Evolutionary conservation across 2,329 filamentous ascomycete genomes (phyloP).

Genomic region (Xylariaceae sp.): DNA sequence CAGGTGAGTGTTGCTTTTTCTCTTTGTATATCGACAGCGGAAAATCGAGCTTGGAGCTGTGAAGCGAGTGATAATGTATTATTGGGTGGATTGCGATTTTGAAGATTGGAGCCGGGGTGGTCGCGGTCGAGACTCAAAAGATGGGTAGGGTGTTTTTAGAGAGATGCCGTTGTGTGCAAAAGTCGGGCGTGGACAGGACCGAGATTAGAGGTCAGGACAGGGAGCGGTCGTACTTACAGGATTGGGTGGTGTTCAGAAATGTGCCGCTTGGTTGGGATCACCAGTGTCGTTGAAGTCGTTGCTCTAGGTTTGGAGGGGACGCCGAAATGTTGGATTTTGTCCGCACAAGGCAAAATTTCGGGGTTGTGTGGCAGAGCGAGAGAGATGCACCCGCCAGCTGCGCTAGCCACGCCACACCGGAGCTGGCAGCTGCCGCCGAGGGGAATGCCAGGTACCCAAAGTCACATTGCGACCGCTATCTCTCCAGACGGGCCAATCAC

Average conservation of each 20-base stretch:
- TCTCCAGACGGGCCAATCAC: neutral
- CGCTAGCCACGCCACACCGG: constrained; percentile 4
- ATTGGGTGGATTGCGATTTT: too few species aligned
- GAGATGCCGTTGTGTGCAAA: too few species aligned
- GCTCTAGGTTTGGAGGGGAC: constrained; percentile 21
- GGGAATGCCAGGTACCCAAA: neutral
- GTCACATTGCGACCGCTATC: too few species aligned
- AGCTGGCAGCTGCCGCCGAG: neutral
- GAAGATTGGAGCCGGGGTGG: too few species aligned
- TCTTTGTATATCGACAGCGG: neutral
- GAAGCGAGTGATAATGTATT: too few species aligned
- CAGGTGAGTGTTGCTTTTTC: constrained; percentile 15
- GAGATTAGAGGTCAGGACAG: too few species aligned
- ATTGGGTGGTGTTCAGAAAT: constrained; percentile 5
- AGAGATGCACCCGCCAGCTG: constrained; percentile 1
- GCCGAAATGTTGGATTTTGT: constrained; percentile 21
- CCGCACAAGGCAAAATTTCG: constrained; percentile 21
- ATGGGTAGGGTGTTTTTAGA: too few species aligned
- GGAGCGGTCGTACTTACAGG: constrained; percentile 17
- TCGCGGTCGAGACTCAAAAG: too few species aligned
- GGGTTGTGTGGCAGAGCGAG: constrained; percentile 17
- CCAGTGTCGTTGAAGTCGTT: constrained; percentile 19
- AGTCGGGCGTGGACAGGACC: too few species aligned
- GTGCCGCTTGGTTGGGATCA: constrained; percentile 11
- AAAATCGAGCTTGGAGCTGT: too few species aligned